phyloP scores from a whole-genome alignment of 2,329 filamentous ascomycete species.

The Aspergillus sp. region DNA sequence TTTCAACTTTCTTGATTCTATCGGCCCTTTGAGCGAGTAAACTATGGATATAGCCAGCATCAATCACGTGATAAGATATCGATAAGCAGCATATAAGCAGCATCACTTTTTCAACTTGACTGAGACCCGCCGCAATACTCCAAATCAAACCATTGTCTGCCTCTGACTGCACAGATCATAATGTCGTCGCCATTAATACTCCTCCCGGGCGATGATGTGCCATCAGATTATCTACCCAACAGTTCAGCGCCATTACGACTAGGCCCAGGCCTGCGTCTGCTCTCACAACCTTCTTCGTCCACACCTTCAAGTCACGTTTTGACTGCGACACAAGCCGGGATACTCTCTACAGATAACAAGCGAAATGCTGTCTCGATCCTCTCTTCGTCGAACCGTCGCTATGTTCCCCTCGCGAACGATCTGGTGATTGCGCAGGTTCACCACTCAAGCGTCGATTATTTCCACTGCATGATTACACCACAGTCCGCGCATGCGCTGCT shows the following conservation, averaged over 20 bases:
- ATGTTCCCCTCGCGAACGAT: conserved; percentile 76
- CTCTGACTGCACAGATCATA: neutral
- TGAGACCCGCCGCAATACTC: neutral
- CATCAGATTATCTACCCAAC: conserved; percentile 64
- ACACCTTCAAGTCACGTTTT: conserved; percentile 47
- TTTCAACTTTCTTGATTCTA: too few relatives aligned
- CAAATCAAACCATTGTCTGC: neutral
- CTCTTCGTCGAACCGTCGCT: conserved; percentile 55
- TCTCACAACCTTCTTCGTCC: conserved; percentile 70
- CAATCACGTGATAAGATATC: conserved; percentile 3
- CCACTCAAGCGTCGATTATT: conserved; percentile 72
- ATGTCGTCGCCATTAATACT: conserved; percentile 67
- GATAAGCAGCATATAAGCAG: conserved; percentile 13
- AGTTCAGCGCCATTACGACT: conserved; percentile 71
- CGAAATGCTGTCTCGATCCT: conserved; percentile 39
- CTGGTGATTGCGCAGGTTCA: conserved; percentile 85
- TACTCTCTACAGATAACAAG: conserved; percentile 39
- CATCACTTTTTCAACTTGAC: neutral
- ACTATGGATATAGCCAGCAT: too few relatives aligned
- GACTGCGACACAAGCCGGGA: conserved; percentile 37
- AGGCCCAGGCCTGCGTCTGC: conserved; percentile 79
- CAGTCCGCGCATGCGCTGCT: conserved; percentile 66
- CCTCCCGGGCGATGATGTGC: conserved; percentile 77
- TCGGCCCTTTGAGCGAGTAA: too few relatives aligned
- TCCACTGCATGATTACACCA: conserved; percentile 73